Evolutionary conservation across 768 basidiomycete species (phyloP), one percentile per base, ranked within the genome.

Genomic region (Amylocystis lapponica): DNA sequence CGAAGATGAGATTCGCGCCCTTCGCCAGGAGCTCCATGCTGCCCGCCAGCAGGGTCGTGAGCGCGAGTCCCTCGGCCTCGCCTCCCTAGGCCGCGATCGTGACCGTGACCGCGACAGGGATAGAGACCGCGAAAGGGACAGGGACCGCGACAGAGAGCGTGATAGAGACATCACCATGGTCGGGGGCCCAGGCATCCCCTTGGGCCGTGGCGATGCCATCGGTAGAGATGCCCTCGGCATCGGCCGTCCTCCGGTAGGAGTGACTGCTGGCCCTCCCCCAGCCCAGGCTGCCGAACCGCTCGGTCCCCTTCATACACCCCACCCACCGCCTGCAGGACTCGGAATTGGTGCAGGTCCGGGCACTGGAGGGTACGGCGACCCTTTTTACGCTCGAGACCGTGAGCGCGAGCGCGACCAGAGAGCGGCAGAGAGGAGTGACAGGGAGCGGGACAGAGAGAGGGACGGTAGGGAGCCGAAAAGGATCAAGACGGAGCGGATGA

Each of bases 1-100:
- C 56, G 93, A 96, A 57, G 83, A 87, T 2, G 93, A 96, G 52
- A 68, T 95, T 44, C 66, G 68, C 5, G 74, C 83, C 25, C 73
- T 91, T 11, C 75, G 90, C 20, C 66, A 75, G 3, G 86, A 91
- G 58, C 67, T 86, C 26, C 73, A 83, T 45, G 65, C 73, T 2
- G 57, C 70, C 19, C 74, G 79, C 30, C 57, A 58, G 8, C 69
- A 68, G 47, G 65, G 64, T 35, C 46, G 37, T 27, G 44, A 39
- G 41, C 61, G 49, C 53, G 65, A 52, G 49, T 55, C 37, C 46
- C 58, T 50, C 45, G 58, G 47, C 32, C 51, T 49, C 43, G 61
- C 44, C 41, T 59, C 45, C 44, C 58, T 54, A 33, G 56, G 46
- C 34, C 51, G 61, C 16, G 56, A 59, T 40, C 50, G 56, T 4